These are phyloP conservation scores for Grammothele lineata DNA, from an alignment of 768 basidiomycete species.

Conservation along the genomic window DNA sequence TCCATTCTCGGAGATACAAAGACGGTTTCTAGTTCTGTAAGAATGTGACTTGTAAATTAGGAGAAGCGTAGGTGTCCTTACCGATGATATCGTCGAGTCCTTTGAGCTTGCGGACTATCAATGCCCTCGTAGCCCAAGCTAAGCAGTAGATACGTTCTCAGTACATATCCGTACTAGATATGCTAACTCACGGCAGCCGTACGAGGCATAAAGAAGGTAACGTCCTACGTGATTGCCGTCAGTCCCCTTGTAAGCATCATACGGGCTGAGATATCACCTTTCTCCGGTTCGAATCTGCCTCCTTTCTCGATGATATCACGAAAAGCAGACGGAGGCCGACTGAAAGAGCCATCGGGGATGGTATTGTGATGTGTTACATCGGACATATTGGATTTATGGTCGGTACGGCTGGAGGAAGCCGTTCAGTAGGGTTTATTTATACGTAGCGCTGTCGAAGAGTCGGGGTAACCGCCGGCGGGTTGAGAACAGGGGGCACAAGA, in stretches of 20 bases:
- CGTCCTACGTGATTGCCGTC: slow-evolving; percentile 47
- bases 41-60: neutral
- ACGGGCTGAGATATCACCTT: slow-evolving; percentile 43
- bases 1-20: slow-evolving; percentile 88
- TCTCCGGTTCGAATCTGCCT: slow-evolving; percentile 69
- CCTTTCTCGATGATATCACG: slow-evolving; percentile 50
- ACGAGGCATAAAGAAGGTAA: slow-evolving; percentile 88
- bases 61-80: slow-evolving; percentile 32
- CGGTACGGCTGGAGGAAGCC: too few species aligned
- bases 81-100: slow-evolving; percentile 83
- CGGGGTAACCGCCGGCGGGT: too few species aligned
- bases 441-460: too few species aligned
- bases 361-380: too few species aligned
- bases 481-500: too few species aligned
- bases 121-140: slow-evolving; percentile 93
- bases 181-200: slow-evolving; percentile 74
- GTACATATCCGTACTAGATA: neutral
- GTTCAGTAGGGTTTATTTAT: too few species aligned
- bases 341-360: too few species aligned
- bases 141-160: neutral
- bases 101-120: slow-evolving; percentile 89
- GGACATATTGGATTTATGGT: too few species aligned
- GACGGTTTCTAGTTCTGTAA: slow-evolving; percentile 52
- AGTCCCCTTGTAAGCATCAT: neutral
- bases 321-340: slow-evolving; percentile 48